Base-by-base conservation (phyloP, 371 early-diverging fungal species). In the Mucor mucedo region DNA sequence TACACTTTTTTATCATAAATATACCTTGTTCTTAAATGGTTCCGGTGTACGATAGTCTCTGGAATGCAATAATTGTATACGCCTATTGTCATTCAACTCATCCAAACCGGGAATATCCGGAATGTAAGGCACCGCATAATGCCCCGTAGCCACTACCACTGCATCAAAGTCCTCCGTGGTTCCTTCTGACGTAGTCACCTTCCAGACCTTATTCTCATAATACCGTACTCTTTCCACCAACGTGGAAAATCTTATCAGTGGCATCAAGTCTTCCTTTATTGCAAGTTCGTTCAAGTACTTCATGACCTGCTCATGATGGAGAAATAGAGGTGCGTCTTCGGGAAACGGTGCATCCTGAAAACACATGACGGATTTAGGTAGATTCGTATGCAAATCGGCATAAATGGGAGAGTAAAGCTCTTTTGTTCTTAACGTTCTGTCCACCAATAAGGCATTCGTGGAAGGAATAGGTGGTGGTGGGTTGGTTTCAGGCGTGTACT, bases 101-200 rank as follows among this genome's bases (percentile, higher is more conserved):
- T 9, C 10, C 6, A 88, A 48, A 0, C 88, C 87, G 0, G 67
- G 59, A n/a, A 85, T 65, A 21, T 80, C 72, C 2, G 90, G 90
- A 6, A 88, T 76, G 55, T 70, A 77, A 10, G 88, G 88, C 2
- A 79, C 71, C 27, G 69, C 67, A 55, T 84, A 85, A 54, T 88
- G 86, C 4, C 90, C 90, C 5, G 73, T 82, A 14, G 86, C 87
- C 5, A 88, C 80, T 2, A 87, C 64, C 0, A 90, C 62, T 1
- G 84, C 87, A 67, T 90, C 88, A 64, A 79, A 86, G 13, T 78
- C 28, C 27, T 55, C 39, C 45, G 44, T 49, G 11, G 32, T 40
- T 2, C 27, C 27, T 11, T 49, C 16, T 7, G 30, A 39, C 39
- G 49, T 33, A 3, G 64, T 35, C 0, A 76, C 52, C 52, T 65